These are phyloP conservation scores for Cystofilobasidium capitatum DNA, from an alignment of 768 basidiomycete species.

Conservation along the genomic window DNA sequence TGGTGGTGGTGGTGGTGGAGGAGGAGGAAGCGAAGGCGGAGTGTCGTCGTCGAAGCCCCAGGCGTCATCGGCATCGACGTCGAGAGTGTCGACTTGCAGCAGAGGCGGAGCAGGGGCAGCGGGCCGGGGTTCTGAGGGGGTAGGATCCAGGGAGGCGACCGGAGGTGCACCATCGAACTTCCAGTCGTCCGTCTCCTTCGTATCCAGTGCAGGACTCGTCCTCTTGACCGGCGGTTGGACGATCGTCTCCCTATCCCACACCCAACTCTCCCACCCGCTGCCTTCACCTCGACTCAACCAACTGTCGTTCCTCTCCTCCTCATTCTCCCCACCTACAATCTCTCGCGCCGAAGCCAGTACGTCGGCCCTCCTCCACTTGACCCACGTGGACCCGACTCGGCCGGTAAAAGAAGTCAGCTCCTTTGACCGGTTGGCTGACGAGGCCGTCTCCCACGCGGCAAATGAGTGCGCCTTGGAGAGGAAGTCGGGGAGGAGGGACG, in stretches of 20 bases:
- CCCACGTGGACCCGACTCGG: slow-evolving; percentile 10
- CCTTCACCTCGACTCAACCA: neutral
- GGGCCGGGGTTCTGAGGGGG: neutral
- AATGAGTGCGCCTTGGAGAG: neutral
- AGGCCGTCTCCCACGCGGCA: slow-evolving; percentile 3
- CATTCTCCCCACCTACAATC: slow-evolving; percentile 2
- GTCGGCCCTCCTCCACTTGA: slow-evolving; percentile 6
- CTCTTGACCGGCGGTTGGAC: neutral
- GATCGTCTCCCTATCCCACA: slow-evolving; percentile 3
- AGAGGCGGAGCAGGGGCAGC: neutral
- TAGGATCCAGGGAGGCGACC: slow-evolving; percentile 22
- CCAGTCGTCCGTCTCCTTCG: slow-evolving; percentile 40
- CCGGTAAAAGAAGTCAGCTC: slow-evolving; percentile 7
- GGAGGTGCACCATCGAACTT: slow-evolving; percentile 42
- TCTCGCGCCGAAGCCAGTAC: neutral
- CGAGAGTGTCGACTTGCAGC: neutral
- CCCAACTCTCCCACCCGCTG: slow-evolving; percentile 11
- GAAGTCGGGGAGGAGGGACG: slow-evolving; percentile 9
- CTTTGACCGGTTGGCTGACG: neutral
- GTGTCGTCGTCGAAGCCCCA: slow-evolving; percentile 24
- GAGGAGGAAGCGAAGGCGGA: neutral
- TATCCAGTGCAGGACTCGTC: neutral
- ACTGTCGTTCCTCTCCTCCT: slow-evolving; percentile 2
- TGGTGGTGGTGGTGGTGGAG: neutral
- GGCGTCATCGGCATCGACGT: slow-evolving; percentile 32